These are phyloP conservation scores for Fraxinus greggii DNA, from an alignment of 305 asterid genomes.

Conservation along the genomic window DNA sequence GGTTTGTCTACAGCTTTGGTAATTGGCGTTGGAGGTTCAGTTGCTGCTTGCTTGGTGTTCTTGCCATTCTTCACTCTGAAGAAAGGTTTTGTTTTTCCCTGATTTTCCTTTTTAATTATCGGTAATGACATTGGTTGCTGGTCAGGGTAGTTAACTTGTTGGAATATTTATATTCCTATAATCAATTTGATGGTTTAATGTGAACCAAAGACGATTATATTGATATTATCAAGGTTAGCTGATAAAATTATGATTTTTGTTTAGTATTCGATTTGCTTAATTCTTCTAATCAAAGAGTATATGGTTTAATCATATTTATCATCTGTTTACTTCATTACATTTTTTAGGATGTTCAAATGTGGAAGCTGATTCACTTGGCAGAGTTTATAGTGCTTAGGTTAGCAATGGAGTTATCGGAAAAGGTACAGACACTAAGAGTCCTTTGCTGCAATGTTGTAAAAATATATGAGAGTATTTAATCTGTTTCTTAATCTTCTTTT, in stretches of 20 bases:
- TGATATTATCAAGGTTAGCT: conserved; percentile 46
- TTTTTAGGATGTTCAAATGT: conserved; percentile 32
- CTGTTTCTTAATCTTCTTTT: not conserved
- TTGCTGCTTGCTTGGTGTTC: conserved; percentile 52
- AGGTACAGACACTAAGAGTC: conserved; percentile 60
- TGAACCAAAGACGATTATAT: conserved; percentile 25
- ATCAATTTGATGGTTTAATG: conserved; percentile 16
- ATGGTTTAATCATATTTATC: not conserved
- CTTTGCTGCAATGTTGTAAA: conserved; percentile 63
- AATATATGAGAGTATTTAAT: conserved; percentile 53
- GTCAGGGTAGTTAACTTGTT: conserved; percentile 1
- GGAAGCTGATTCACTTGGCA: conserved; percentile 22
- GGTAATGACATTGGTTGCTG: not conserved
- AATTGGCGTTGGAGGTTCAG: conserved; percentile 58
- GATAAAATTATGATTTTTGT: not conserved
- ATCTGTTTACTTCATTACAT: not conserved
- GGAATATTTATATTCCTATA: not conserved
- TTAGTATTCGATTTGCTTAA: not conserved
- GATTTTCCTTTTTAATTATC: not conserved
- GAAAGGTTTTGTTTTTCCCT: conserved; percentile 36
- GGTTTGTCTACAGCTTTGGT: conserved; percentile 52
- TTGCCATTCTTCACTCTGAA: conserved; percentile 50
- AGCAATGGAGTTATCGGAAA: conserved; percentile 63
- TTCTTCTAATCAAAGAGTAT: not conserved
- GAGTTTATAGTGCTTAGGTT: conserved; percentile 60